Conservation (phyloP, 768 basidiomycete genomes). For the Leccinum obscurum region DNA sequence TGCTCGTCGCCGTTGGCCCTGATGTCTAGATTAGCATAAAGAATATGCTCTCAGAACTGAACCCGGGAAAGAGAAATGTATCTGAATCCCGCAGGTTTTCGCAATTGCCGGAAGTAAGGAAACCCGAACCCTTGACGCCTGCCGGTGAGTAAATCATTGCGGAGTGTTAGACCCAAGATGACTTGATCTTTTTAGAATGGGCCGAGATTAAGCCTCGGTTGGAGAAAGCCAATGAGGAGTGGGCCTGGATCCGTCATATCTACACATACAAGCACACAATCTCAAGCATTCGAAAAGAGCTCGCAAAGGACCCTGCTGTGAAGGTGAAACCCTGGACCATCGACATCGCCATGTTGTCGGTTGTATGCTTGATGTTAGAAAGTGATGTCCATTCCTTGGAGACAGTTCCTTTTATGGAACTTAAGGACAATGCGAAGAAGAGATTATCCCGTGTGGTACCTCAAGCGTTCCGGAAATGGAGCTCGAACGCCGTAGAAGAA, state of each 20-base stretch:
- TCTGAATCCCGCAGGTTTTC: not conserved
- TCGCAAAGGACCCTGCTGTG: not conserved
- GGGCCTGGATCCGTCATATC: not conserved
- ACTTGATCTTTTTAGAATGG: conserved; percentile 5
- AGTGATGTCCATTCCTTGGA: not conserved
- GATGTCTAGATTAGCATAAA: conserved; percentile 6
- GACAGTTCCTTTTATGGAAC: too few species aligned
- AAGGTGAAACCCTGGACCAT: conserved; percentile 1
- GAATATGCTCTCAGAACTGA: not conserved
- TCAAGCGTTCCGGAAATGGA: conserved; percentile 6
- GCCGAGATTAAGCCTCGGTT: conserved; percentile 3
- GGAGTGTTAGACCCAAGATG: not conserved
- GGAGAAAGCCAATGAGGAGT: not conserved
- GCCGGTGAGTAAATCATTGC: conserved; percentile 6
- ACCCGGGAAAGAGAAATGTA: not conserved
- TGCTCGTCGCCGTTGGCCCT: not conserved
- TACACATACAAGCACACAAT: not conserved
- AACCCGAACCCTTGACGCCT: conserved; percentile 2
- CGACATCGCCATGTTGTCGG: conserved; percentile 8
- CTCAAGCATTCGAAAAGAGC: too few species aligned
- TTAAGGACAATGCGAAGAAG: not conserved
- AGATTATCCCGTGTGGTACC: not conserved
- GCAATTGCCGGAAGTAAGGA: conserved; percentile 9
- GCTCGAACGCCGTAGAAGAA: conserved; percentile 10
- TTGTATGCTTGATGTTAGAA: conserved; percentile 1